Evolutionary conservation across 495 filamentous ascomycete species (phyloP), one percentile per base, ranked within the genome.

Genomic region (Aspergillus baeticus): DNA sequence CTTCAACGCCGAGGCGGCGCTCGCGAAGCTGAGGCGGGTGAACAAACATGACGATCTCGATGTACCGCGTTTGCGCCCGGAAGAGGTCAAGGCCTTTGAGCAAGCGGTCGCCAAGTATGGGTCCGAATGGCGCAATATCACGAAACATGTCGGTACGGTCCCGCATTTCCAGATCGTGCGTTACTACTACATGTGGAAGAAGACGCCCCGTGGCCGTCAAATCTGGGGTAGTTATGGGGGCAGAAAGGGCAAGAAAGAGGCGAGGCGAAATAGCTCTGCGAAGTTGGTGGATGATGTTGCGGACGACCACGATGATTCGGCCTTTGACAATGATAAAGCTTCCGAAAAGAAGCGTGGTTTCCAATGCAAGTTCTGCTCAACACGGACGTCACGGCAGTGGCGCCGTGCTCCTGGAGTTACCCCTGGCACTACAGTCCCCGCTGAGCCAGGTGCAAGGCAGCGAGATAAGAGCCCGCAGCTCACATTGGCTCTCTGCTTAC

Each of bases 161-260:
- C 84, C 81, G 37, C 82, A 90, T 57, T 84, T 82, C 31, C 83
- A 90, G 45, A 88, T 97, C 54, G 90, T 94, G 23, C 86, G 94
- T 10, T 96, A 88, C 57, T 99, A 98, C 68, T 98, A 98, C 69
- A 88, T 88, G 62, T 99, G 95, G 95, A 99, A 99, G 77, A 97
- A 97, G 69, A 91, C 92, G 0, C 83, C 88, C 1, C 81, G 84
- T 43, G 94, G 95, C 23, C 85, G 82, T 62, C 83, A 92, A 63
- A 82, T 99, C 22, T 98, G 95, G 95, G 90, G 89, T 33, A 87
- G 83, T 48, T 96, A 88, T 55, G 87, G 90, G 54, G 90, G 87
- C 5, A 79, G 94, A 21, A 93, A 91, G 61, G 88, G 88, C 23
- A 94, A 93, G 69, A 96, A 95, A 67, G 88, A 94, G 63, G 87